Conservation (phyloP, 2,329 filamentous ascomycete genomes). For the Penicillium paneum region DNA sequence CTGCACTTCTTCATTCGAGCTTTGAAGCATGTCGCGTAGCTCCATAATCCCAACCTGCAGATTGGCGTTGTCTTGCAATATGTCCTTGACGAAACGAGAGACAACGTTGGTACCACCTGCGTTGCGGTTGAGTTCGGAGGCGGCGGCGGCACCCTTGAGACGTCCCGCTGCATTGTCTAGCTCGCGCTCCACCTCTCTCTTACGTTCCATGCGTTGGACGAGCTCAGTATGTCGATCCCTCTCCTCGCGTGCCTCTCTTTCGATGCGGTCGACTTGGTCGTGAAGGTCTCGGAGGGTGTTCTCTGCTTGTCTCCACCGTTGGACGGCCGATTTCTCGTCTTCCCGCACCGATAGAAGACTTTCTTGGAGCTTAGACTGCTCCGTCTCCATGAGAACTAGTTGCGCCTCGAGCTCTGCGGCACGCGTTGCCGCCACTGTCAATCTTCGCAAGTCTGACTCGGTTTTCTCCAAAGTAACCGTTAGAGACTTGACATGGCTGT, state of each 20-base stretch:
- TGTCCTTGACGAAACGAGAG: conserved; percentile 94
- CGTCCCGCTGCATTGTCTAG: conserved; percentile 74
- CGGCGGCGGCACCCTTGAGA: conserved; percentile 75
- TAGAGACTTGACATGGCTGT: conserved; percentile 72
- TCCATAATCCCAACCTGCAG: conserved; percentile 89
- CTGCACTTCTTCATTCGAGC: conserved; percentile 92
- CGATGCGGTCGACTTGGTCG: conserved; percentile 83
- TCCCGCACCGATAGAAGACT: conserved; percentile 65
- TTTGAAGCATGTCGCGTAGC: conserved; percentile 82
- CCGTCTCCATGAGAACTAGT: conserved; percentile 72
- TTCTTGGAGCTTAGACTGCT: conserved; percentile 70
- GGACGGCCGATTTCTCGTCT: conserved; percentile 73
- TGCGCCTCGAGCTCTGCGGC: conserved; percentile 79
- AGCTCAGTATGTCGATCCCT: conserved; percentile 77
- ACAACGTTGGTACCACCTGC: conserved; percentile 67
- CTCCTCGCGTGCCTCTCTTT: conserved; percentile 77
- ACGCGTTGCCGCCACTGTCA: conserved; percentile 70
- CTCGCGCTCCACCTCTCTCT: conserved; percentile 77
- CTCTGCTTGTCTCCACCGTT: conserved; percentile 84
- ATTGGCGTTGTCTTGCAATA: conserved; percentile 91
- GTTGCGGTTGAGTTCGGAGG: conserved; percentile 60
- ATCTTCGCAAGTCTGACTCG: conserved; percentile 69
- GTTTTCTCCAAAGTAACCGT: conserved; percentile 74
- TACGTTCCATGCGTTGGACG: conserved; percentile 76
- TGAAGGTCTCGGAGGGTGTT: conserved; percentile 73